phyloP scores from a whole-genome alignment of 1,284 basidiomycete species.

The Marasmius tenuissimus region DNA sequence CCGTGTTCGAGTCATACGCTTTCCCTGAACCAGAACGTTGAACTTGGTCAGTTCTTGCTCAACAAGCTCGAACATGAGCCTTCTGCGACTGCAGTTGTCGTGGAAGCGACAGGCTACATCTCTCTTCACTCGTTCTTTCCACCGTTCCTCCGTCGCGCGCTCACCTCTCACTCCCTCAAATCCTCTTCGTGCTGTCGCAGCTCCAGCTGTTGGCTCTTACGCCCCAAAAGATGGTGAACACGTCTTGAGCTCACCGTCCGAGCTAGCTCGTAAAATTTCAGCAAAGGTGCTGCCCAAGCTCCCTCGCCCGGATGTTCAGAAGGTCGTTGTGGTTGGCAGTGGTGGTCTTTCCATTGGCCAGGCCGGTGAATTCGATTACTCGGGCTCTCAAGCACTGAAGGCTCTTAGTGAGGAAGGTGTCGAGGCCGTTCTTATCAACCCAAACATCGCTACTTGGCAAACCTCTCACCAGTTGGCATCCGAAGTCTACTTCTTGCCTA shows the following conservation, averaged over 20 bases:
- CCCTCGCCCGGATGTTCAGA: conserved; percentile 86
- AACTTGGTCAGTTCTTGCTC: no score
- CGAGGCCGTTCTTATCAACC: conserved; percentile 94
- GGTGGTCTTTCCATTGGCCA: conserved; percentile 98
- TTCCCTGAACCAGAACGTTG: background rate
- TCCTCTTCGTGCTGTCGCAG: conserved; percentile 66
- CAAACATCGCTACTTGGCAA: conserved; percentile 97
- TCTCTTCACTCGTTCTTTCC: conserved; percentile 25
- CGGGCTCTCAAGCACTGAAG: conserved; percentile 98
- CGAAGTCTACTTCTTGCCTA: conserved; percentile 97
- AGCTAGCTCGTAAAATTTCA: conserved; percentile 88
- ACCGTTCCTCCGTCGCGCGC: conserved; percentile 12
- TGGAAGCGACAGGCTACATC: conserved; percentile 18
- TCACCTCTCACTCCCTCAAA: conserved; percentile 36
- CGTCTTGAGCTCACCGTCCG: conserved; percentile 89
- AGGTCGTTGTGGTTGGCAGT: conserved; percentile 95
- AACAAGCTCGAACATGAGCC: conserved; percentile 13
- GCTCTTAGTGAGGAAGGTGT: conserved; percentile 96
- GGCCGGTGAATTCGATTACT: conserved; percentile 99
- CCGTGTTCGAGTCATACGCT: background rate
- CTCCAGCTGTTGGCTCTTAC: conserved; percentile 78
- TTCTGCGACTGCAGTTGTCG: conserved; percentile 8
- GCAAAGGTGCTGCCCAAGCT: conserved; percentile 89
- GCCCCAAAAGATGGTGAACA: conserved; percentile 71
- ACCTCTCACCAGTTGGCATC: conserved; percentile 96